These are phyloP conservation scores for Lindgomyces ingoldianus DNA, from an alignment of 495 filamentous ascomycete species.

Conservation along the genomic window DNA sequence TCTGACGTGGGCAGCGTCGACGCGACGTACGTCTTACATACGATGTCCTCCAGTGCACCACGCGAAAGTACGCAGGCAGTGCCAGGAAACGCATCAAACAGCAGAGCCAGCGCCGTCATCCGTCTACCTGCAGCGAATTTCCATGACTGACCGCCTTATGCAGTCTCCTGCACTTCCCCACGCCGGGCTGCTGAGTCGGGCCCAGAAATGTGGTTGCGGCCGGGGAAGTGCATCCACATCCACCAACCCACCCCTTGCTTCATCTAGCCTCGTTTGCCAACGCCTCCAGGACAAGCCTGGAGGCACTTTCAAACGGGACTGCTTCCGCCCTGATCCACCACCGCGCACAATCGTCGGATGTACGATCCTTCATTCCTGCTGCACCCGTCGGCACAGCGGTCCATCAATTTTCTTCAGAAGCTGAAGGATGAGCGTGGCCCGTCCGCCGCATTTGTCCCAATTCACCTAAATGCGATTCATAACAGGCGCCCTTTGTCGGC, in stretches of 20 bases:
- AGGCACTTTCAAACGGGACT: not conserved
- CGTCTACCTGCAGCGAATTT: not conserved
- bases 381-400: constrained; percentile 15
- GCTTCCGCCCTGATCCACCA: not conserved
- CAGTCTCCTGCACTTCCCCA: constrained; percentile 30
- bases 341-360: constrained; percentile 15
- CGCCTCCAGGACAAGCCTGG: not conserved
- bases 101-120: not conserved
- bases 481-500: not conserved
- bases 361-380: constrained; percentile 9
- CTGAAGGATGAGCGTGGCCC: constrained; percentile 4
- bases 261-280: constrained; percentile 19
- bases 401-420: constrained; percentile 1
- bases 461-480: constrained; percentile 20
- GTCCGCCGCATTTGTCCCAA: not conserved
- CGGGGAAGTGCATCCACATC: constrained; percentile 20
- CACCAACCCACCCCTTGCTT: constrained; percentile 19
- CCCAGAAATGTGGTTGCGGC: constrained; percentile 26
- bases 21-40: not conserved
- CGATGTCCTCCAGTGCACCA: not conserved
- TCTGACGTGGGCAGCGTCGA: constrained; percentile 16
- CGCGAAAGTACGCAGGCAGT: not conserved
- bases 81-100: constrained; percentile 6
- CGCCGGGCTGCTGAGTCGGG: constrained; percentile 29
- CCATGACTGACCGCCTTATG: constrained; percentile 34